Base-by-base conservation (phyloP, 768 basidiomycete species). In the Tulasnella sp. region DNA sequence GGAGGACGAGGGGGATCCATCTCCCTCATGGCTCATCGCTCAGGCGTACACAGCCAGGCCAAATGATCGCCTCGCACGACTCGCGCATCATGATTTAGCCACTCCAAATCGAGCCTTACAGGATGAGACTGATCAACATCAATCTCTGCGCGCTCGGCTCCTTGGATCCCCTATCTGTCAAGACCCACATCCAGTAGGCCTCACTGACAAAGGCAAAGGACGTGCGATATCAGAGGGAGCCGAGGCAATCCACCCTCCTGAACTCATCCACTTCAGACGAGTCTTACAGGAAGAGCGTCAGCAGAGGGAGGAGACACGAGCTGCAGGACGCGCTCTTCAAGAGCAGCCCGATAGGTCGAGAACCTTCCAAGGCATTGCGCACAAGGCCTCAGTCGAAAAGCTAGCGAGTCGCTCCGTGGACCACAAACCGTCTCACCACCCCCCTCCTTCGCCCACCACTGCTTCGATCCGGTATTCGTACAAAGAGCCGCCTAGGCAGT, bases 201-300 rank as follows among this genome's bases (percentile, higher is more conserved):
- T 73, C 40, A 3, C 72, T 5, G 34, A 45, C 14, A 49, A 45
- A 25, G 31, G 31, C 22, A 45, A 45, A n/a, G 72, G 12, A 19
- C 29, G 52, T 15, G 42, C 72, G 11, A 73, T 25, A 42, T 73
- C 72, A 22, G 72, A 73, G 22, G 40, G 72, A 37, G 29, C 37
- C 39, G 34, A 42, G 19, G 36, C 31, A 8, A 11, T 76, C 15
- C 75, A 76, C 49, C 45, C 75, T 36, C 38, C 67, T 15, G 67
- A 70, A n/a, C 67, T 76, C 11, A 11, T 76, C 39, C 14, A 36
- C 29, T 76, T 76, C 40, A 38, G 67, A 29, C 25, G 68, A 17
- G n/a, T 19, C 39, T 40, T 76, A 19, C 67, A 68, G 19, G 75
- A 40, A 40, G 75, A 76, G 42, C 19, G 67, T n/a, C 67, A 38